Conservation (phyloP, 1,284 basidiomycete genomes). For the Boletus semigastroideus region DNA sequence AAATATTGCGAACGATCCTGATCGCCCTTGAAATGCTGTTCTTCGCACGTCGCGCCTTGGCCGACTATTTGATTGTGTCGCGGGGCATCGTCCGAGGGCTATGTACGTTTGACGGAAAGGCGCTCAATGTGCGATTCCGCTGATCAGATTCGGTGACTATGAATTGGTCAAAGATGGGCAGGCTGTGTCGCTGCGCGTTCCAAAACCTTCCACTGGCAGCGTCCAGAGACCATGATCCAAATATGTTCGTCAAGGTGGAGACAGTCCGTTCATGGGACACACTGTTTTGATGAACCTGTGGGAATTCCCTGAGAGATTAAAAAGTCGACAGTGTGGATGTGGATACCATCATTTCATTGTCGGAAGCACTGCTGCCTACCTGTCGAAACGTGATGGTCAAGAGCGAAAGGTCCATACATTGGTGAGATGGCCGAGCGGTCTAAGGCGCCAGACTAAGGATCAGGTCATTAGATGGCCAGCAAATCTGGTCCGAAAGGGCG, state of each 20-base stretch:
- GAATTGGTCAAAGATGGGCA: not conserved
- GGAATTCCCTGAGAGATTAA: too few relatives aligned
- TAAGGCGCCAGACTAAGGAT: conserved; percentile 70
- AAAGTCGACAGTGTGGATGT: too few relatives aligned
- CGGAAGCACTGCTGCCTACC: too few relatives aligned
- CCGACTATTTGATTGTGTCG: not conserved
- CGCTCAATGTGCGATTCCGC: not conserved
- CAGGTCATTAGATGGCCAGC: conserved; percentile 35
- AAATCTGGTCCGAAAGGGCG: conserved; percentile 60
- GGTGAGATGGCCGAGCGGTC: conserved; percentile 46
- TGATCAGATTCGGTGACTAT: not conserved
- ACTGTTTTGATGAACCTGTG: too few relatives aligned
- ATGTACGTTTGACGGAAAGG: not conserved
- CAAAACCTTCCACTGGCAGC: too few relatives aligned
- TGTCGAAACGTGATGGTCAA: too few relatives aligned
- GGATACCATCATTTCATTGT: too few relatives aligned
- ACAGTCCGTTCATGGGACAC: too few relatives aligned
- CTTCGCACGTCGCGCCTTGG: not conserved
- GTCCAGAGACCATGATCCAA: too few relatives aligned
- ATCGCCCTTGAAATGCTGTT: conserved; percentile 8
- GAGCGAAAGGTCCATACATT: not conserved
- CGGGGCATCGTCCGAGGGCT: not conserved
- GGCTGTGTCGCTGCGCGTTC: not conserved
- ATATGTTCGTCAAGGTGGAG: too few relatives aligned
- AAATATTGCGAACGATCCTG: not conserved